A percentile compares a stretch with the other conserved stretches of the same genome.
Evolutionary conservation across 768 basidiomycete genomes (phyloP).

Genomic region (Lactarius quietus): DNA sequence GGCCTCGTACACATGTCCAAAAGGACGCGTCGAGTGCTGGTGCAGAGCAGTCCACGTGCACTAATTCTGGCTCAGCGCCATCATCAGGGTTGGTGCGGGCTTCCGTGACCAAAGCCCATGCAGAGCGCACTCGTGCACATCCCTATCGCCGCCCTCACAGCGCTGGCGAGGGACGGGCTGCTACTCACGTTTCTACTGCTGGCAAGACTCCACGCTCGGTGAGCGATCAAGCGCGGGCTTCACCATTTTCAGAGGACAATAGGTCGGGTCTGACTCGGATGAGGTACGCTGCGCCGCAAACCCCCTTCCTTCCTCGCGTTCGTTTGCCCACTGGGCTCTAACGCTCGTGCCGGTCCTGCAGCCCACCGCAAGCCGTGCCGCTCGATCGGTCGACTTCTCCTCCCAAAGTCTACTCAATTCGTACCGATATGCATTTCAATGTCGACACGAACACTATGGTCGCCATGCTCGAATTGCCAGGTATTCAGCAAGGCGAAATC

Average conservation of each 20-base stretch:
- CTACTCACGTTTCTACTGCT: constrained; percentile 5
- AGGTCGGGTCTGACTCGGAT: constrained; percentile 21
- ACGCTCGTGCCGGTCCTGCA: constrained; percentile 17
- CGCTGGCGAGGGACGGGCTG: constrained; percentile 8
- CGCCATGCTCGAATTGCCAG: constrained; percentile 67
- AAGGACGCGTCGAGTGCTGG: constrained; percentile 16
- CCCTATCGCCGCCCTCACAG: constrained; percentile 26
- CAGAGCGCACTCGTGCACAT: constrained; percentile 22
- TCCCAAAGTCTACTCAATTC: constrained; percentile 41
- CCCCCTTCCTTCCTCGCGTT: background rate
- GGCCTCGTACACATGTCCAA: constrained; percentile 17
- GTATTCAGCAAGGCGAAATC: constrained; percentile 55
- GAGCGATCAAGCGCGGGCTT: constrained; percentile 20
- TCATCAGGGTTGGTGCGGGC: constrained; percentile 20
- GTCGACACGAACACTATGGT: constrained; percentile 46
- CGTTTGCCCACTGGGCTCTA: constrained; percentile 1
- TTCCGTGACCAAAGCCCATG: constrained; percentile 18
- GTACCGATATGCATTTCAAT: constrained; percentile 61
- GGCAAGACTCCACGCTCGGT: constrained; percentile 11
- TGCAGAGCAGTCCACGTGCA: constrained; percentile 18
- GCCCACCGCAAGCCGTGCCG: constrained; percentile 16
- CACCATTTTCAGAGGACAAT: constrained; percentile 14
- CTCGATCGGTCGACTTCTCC: background rate
- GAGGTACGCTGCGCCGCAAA: constrained; percentile 22
- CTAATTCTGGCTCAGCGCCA: constrained; percentile 2